Evolutionary conservation across 129 eudicot species (phyloP).

Genomic region (Apium graveolens): DNA sequence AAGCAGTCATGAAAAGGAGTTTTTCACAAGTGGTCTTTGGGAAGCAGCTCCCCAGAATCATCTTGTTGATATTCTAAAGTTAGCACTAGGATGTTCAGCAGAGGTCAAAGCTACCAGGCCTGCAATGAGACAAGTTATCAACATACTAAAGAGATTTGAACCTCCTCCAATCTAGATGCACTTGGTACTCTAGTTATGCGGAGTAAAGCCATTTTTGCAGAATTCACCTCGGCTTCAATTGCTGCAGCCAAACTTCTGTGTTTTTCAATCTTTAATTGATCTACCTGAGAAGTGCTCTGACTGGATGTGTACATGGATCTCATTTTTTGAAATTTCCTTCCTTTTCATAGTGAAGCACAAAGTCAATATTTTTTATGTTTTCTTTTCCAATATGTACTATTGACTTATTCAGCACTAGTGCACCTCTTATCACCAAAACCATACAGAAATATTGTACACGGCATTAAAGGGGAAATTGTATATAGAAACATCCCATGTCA

Average conservation of each 20-base stretch:
- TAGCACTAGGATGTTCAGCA: constrained; percentile 44
- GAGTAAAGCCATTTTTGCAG: too few relatives aligned
- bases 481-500: not conserved
- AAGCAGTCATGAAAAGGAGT: constrained; percentile 29
- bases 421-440: not conserved
- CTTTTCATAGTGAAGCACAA: not conserved
- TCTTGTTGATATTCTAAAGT: constrained; percentile 39
- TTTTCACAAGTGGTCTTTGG: constrained; percentile 39
- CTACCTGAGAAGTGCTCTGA: too few relatives aligned
- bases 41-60: constrained; percentile 31
- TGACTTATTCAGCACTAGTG: not conserved
- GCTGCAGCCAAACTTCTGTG: not conserved
- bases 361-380: not conserved
- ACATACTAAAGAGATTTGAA: constrained; percentile 27
- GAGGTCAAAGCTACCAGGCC: constrained; percentile 38
- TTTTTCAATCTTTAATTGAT: not conserved
- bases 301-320: not conserved
- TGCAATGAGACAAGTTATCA: constrained; percentile 48
- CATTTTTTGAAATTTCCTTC: not conserved
- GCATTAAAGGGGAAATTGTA: not conserved
- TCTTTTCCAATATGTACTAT: not conserved
- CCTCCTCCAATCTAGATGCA: constrained; percentile 7
- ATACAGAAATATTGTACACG: not conserved
- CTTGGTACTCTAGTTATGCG: not conserved
- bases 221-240: not conserved